Evolutionary conservation across 257 asterid genomes (phyloP).

Genomic region (Schizonepeta tenuifolia): DNA sequence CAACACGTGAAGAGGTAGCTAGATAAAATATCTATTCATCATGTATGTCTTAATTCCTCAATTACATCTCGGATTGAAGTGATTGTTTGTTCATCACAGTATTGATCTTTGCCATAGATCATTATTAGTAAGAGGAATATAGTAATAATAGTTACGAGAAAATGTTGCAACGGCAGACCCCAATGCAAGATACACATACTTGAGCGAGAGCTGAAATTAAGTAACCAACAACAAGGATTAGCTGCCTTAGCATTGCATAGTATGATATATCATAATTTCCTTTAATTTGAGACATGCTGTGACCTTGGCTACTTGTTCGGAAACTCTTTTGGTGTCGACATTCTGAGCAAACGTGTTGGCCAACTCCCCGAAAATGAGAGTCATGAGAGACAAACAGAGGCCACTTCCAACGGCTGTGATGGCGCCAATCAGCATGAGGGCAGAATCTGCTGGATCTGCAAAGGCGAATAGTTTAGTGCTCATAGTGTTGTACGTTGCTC

Average conservation of each 20-base stretch:
- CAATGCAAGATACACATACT: slow-evolving; percentile 59
- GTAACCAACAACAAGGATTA: slow-evolving; percentile 1
- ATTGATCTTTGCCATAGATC: not conserved
- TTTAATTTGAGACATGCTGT: not conserved
- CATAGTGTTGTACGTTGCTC: not conserved
- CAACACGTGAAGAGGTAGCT: not conserved
- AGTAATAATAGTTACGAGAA: slow-evolving; percentile 44
- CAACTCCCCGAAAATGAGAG: slow-evolving; percentile 54
- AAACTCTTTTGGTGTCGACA: slow-evolving; percentile 29
- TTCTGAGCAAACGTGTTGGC: slow-evolving; percentile 58
- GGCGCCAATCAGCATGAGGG: slow-evolving; percentile 52
- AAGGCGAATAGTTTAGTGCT: slow-evolving; percentile 45
- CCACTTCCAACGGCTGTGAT: slow-evolving; percentile 59
- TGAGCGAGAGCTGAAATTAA: slow-evolving; percentile 52
- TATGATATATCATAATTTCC: not conserved
- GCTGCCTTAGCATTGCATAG: not conserved
- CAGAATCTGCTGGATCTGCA: slow-evolving; percentile 53
- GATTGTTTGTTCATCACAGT: slow-evolving; percentile 47
- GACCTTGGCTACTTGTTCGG: slow-evolving; percentile 56
- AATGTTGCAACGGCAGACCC: slow-evolving; percentile 56
- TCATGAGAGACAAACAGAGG: slow-evolving; percentile 56
- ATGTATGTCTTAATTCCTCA: not conserved
- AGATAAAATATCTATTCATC: not conserved
- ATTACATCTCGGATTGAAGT: slow-evolving; percentile 66
- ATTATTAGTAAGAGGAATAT: not conserved